Base-by-base conservation (phyloP, 1,284 basidiomycete species). In the Apiotrichum veenhuisii region DNA sequence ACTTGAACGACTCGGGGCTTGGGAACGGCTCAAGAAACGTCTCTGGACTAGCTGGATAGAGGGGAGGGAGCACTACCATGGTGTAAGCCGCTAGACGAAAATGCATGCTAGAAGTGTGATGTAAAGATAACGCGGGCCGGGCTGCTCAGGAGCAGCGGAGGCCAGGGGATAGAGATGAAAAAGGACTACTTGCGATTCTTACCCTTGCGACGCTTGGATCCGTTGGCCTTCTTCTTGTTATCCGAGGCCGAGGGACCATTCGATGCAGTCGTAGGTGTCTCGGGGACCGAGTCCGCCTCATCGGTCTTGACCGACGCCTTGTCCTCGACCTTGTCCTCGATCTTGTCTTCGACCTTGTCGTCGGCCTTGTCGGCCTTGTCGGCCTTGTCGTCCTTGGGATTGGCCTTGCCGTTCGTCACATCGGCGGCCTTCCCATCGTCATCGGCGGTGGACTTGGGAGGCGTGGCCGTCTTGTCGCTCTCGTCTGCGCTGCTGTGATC, bases 131-230 rank as follows among this genome's bases (percentile, higher is more conserved):
- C 18, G 43, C n/a, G 26, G 15, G 27, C 14, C 17, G 18, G 5
- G 30, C 30, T 30, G 30, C 30, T 30, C 5, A 7, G 7, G 30
- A 5, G 30, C 7, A 5, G 12, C 12, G 5, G 30, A 30, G 12
- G 30, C 12, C 34, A 22, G 22, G 25, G 45, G 17, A 40, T 9
- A 20, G 22, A 14, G 22, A 43, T 26, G 25, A 27, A 18, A 15
- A 12, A 14, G 43, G 50, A 55, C 52, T 55, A 52, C 58, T 55
- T 55, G 27, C 50, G 46, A 54, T 55, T 59, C 45, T 52, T 55
- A 40, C 44, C 50, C 54, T 50, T 55, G 42, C 52, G 52, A 9
- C 41, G 41, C 51, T 50, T 50, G 26, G 47, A 45, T 12, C 46
- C 44, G 46, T 54, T 40, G 25, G 47, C 23, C 53, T 58, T 58